Base-by-base conservation (phyloP, 176 grass and related monocot species). In the Oryza nivara region DNA sequence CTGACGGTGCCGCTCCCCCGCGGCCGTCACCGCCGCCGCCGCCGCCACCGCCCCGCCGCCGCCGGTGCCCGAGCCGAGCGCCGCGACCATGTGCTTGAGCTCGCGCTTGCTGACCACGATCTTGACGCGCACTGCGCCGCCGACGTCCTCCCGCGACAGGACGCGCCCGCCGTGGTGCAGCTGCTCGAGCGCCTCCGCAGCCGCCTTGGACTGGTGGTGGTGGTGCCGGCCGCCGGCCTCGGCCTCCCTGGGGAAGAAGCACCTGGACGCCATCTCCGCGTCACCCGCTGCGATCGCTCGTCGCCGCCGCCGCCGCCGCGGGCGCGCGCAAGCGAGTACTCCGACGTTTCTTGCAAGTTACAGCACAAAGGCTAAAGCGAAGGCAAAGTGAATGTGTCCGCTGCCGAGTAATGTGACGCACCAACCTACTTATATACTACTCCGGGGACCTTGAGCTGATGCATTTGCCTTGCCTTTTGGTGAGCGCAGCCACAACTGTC, bases 31-130 rank as follows among this genome's bases (percentile, higher is more conserved):
- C 49, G 49, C 15, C 49, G 47, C 40, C 40, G 40, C 47, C 13
- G 49, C 49, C 49, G 16, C 49, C 13, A 80, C 82, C 40, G 58
- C 75, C 75, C 13, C 86, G 20, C 51, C 80, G 68, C 36, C 73
- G 5, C 20, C 81, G 34, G 54, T 67, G 79, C 71, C 86, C 52
- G 74, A 46, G 52, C 83, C 90, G 30, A 92, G 74, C 1, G 92
- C 76, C 1, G 90, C 72, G 9, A 97, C 95, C 95, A 97, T 97
- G 72, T 91, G 84, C 88, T 91, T 94, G 74, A 97, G 82, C 74
- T 97, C 92, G 77, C 91, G 86, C 88, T 94, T 97, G 90, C 90
- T 94, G 70, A 97, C 84, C 12, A 97, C 90, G 72, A 97, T 91
- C 85, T 97, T 97, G 76, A 97, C 85, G 19, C 92, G 92, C 63